Conservation (phyloP, 2,329 filamentous ascomycete species). For the Trichophyton benhamiae region DNA sequence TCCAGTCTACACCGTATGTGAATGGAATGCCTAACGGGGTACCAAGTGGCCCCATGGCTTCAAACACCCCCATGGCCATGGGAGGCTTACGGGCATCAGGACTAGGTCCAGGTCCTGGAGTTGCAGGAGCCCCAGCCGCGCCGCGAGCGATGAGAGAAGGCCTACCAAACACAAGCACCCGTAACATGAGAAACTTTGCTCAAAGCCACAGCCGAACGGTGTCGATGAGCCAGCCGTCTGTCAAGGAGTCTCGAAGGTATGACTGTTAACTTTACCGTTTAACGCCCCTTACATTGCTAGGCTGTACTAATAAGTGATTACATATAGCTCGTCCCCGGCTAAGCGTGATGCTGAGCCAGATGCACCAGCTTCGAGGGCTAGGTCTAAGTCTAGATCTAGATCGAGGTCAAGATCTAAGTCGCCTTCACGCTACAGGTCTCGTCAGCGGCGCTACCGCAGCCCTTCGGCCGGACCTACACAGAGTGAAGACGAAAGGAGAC, state of each 20-base stretch:
- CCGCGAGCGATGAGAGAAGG: slow-evolving; percentile 92
- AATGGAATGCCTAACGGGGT: neutral
- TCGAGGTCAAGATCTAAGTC: slow-evolving; percentile 19
- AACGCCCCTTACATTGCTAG: neutral
- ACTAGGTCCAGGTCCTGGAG: slow-evolving; percentile 51
- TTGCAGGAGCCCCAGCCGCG: slow-evolving; percentile 67
- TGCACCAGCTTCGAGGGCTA: slow-evolving; percentile 9
- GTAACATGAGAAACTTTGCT: slow-evolving; percentile 45
- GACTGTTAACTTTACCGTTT: neutral
- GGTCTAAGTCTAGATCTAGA: slow-evolving; percentile 23
- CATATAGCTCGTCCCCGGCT: neutral
- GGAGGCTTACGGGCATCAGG: slow-evolving; percentile 21
- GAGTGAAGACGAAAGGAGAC: slow-evolving; percentile 26
- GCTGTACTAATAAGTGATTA: neutral
- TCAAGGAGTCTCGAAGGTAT: slow-evolving; percentile 23
- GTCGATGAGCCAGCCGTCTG: neutral
- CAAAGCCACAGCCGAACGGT: neutral
- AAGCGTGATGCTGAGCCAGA: neutral
- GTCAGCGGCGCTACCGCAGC: slow-evolving; percentile 40
- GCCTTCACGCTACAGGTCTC: slow-evolving; percentile 15
- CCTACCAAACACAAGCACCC: slow-evolving; percentile 66
- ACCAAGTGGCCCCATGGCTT: neutral
- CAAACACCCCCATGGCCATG: neutral
- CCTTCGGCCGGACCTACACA: slow-evolving; percentile 24
- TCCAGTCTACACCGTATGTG: neutral